Conservation (phyloP, 2,329 filamentous ascomycete genomes). For the Plenodomus biglobosus region DNA sequence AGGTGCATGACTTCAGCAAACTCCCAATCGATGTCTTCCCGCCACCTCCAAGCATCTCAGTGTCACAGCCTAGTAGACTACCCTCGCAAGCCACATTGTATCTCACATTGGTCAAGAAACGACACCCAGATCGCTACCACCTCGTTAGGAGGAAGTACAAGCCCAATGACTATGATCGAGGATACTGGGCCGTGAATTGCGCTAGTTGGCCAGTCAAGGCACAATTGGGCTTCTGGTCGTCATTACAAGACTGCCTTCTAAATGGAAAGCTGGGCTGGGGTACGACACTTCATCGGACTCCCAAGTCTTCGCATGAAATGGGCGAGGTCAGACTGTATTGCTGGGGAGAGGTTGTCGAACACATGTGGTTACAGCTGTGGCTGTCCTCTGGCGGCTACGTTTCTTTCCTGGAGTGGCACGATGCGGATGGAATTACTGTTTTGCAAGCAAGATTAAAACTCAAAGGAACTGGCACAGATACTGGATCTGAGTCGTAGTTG, state of each 20-base stretch:
- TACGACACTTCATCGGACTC: constrained; percentile 55
- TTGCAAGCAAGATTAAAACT: too few relatives aligned
- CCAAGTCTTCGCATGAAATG: constrained; percentile 15
- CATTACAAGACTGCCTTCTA: constrained; percentile 61
- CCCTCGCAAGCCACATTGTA: constrained; percentile 35
- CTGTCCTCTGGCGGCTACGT: constrained; percentile 68
- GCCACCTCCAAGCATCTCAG: constrained; percentile 26
- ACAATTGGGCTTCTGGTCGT: constrained; percentile 62
- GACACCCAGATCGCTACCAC: constrained; percentile 36
- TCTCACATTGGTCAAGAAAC: constrained; percentile 29
- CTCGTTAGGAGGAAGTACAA: constrained; percentile 48
- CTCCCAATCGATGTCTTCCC: constrained; percentile 29
- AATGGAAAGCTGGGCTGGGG: constrained; percentile 67
- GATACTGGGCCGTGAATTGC: constrained; percentile 72
- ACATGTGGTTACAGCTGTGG: constrained; percentile 75
- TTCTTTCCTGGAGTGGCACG: constrained; percentile 66
- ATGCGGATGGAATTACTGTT: constrained; percentile 59
- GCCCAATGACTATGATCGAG: constrained; percentile 66
- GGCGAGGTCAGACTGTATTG: constrained; percentile 67
- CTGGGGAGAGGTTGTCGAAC: constrained; percentile 72
- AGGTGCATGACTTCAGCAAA: constrained; percentile 21
- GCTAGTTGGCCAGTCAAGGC: constrained; percentile 54
- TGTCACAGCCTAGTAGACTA: constrained; percentile 14
- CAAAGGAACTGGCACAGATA: too few relatives aligned
- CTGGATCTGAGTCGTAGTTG: too few relatives aligned